These are phyloP conservation scores for Nicotiana benthamiana DNA, from an alignment of 257 asterid species.

Conservation along the genomic window DNA sequence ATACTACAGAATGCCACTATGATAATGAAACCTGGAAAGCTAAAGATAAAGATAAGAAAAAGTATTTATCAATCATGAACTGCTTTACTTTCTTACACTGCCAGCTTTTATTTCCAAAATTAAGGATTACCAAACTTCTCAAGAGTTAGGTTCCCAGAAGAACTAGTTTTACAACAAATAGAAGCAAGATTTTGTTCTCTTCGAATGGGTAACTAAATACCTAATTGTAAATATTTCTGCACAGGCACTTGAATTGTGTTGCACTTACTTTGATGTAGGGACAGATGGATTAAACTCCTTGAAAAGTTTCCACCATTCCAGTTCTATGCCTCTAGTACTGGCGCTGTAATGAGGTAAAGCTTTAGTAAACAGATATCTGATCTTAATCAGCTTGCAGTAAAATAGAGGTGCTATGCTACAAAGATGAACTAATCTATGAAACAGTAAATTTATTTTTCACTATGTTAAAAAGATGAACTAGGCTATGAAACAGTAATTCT, in stretches of 20 bases:
- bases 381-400: background rate
- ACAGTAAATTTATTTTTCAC: background rate
- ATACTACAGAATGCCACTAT: background rate
- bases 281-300: conserved; percentile 3
- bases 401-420: background rate
- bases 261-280: background rate
- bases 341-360: background rate
- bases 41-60: background rate
- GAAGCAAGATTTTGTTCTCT: background rate
- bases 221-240: background rate
- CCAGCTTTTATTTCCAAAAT: background rate
- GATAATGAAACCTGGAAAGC: background rate
- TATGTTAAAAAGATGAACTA: background rate
- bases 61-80: background rate
- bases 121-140: background rate
- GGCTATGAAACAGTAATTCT: background rate
- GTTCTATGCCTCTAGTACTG: background rate
- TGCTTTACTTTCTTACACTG: background rate
- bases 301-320: conserved; percentile 4
- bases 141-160: background rate
- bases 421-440: background rate
- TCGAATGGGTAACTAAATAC: background rate
- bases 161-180: background rate
- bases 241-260: background rate
- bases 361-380: background rate